Conservation (phyloP, 371 early-diverging fungal species). For the Mortierella sp. region DNA sequence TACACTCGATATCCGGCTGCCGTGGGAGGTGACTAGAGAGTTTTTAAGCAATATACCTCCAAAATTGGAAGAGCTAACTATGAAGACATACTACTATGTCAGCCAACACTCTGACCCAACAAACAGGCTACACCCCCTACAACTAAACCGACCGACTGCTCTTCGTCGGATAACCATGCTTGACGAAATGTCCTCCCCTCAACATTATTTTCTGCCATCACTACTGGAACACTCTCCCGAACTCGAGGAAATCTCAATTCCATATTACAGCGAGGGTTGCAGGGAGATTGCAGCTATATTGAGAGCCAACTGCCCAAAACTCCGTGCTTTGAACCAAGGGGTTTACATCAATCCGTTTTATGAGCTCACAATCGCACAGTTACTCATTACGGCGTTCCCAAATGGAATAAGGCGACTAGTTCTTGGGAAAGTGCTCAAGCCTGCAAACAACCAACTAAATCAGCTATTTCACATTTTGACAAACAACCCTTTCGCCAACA, state of each 20-base stretch:
- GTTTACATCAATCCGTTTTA: not conserved
- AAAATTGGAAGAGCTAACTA: not conserved
- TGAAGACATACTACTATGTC: slow-evolving; percentile 2
- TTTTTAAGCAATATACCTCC: not conserved
- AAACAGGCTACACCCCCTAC: not conserved
- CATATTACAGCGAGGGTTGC: not conserved
- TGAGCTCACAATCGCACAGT: not conserved
- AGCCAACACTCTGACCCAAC: not conserved
- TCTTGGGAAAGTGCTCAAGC: not conserved
- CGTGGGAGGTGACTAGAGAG: not conserved
- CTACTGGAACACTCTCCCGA: not conserved
- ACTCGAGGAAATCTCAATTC: not conserved
- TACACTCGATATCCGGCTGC: not conserved
- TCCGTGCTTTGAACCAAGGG: not conserved
- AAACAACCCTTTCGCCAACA: not conserved
- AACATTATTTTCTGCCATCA: slow-evolving; percentile 1
- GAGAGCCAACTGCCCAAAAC: not conserved
- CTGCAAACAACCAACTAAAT: not conserved
- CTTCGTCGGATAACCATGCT: slow-evolving; percentile 1
- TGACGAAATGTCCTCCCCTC: slow-evolving; percentile 2
- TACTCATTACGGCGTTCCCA: not conserved
- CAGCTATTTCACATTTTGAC: not conserved
- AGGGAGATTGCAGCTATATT: not conserved
- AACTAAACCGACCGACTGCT: not conserved
- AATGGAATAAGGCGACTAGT: not conserved